A percentile compares a stretch with the other conserved stretches of the same genome.
phyloP scores from a whole-genome alignment of 306 rosid species.

The Albizia julibrissin region DNA sequence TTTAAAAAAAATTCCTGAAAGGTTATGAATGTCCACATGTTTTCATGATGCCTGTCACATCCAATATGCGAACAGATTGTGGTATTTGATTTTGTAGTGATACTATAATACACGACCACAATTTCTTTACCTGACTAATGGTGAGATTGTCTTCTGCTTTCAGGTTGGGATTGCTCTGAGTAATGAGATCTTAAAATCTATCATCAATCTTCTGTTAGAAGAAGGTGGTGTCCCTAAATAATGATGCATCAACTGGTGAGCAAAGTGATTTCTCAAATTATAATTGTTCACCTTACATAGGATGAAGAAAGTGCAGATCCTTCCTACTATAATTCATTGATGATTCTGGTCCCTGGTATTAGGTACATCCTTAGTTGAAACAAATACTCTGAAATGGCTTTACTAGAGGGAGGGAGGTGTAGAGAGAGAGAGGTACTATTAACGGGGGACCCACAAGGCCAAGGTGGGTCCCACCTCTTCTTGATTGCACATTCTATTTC shows the following conservation, averaged over 20 bases:
- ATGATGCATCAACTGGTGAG: slow-evolving; percentile 23
- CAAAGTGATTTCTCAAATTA: not conserved
- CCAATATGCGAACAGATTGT: not conserved
- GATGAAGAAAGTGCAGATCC: not conserved
- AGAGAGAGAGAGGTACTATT: not conserved
- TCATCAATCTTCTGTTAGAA: slow-evolving; percentile 80
- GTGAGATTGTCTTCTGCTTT: slow-evolving; percentile 20
- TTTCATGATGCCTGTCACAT: slow-evolving; percentile 3
- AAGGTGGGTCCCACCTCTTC: not conserved
- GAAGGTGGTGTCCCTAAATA: slow-evolving; percentile 59
- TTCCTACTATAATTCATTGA: not conserved
- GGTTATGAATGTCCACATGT: not conserved
- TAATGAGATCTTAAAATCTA: slow-evolving; percentile 76
- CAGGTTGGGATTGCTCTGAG: slow-evolving; percentile 59
- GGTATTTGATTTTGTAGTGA: slow-evolving; percentile 4
- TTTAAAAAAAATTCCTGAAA: not conserved
- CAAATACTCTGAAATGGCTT: not conserved
- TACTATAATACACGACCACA: not conserved
- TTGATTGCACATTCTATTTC: not conserved
- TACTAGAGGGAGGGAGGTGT: not conserved
- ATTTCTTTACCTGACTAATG: slow-evolving; percentile 26
- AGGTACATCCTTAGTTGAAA: not conserved
- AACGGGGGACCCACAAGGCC: not conserved
- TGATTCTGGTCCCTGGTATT: not conserved
- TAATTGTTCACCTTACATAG: not conserved